A percentile compares a stretch with the other conserved stretches of the same genome.
Conservation (phyloP, 345 rosid species). For the Hibiscus tridactylites region DNA sequence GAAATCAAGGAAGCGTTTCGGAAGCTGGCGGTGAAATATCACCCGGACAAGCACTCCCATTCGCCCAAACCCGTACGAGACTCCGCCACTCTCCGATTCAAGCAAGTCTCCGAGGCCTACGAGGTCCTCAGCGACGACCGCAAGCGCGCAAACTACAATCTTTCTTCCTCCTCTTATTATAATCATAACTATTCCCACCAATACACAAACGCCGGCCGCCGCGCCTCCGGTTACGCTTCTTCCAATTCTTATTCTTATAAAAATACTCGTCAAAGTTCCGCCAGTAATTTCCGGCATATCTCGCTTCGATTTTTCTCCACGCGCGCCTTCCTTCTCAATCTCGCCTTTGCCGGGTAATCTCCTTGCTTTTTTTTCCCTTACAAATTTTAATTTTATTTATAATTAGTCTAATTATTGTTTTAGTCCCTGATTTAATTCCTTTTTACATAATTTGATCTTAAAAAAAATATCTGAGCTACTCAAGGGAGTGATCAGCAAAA, state of each 20-base stretch:
- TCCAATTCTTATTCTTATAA: conserved; percentile 21
- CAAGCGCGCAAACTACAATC: conserved; percentile 65
- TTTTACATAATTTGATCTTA: not conserved
- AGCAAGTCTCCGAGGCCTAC: conserved; percentile 82
- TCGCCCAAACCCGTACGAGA: conserved; percentile 46
- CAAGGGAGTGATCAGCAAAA: no score
- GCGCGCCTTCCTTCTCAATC: conserved; percentile 61
- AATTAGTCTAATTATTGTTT: not conserved
- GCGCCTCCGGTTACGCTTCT: conserved; percentile 20
- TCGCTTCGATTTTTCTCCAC: conserved; percentile 55
- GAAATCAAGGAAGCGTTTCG: conserved; percentile 83
- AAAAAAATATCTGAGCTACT: no score
- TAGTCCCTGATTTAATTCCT: not conserved
- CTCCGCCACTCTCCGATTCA: conserved; percentile 57
- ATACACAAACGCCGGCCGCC: conserved; percentile 9
- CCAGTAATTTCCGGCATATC: conserved; percentile 16
- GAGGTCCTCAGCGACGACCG: conserved; percentile 51
- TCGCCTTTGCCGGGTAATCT: conserved; percentile 56
- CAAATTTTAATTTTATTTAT: not conserved
- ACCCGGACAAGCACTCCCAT: conserved; percentile 79
- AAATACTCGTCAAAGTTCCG: not conserved
- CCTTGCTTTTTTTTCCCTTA: not conserved
- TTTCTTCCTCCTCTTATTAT: conserved; percentile 12
- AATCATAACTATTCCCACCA: not conserved
- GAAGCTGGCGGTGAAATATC: conserved; percentile 56